These are phyloP conservation scores for Leishmania major DNA, from an alignment of 208 protist species.

Conservation along the genomic window DNA sequence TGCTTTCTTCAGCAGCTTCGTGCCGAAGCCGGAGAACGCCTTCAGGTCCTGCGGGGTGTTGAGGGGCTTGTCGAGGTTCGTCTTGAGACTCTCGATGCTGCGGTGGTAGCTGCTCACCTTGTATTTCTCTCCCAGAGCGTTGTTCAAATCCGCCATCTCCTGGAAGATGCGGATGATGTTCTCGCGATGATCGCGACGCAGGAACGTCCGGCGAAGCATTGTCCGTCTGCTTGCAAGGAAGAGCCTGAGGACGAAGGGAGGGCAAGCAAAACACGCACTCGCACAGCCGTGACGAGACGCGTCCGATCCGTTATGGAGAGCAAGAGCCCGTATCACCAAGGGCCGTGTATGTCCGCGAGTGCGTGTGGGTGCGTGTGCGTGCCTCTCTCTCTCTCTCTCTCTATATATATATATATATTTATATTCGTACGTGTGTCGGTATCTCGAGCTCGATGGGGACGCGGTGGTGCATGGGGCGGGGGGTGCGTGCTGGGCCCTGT, in stretches of 20 bases:
- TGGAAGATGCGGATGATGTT: constrained; percentile 91
- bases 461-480: background rate
- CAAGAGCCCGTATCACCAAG: background rate
- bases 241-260: background rate
- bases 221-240: background rate
- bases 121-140: constrained; percentile 88
- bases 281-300: background rate
- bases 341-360: background rate
- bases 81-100: constrained; percentile 84
- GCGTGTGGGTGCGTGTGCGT: background rate
- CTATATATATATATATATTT: background rate
- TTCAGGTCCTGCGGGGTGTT: constrained; percentile 69
- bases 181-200: constrained; percentile 69
- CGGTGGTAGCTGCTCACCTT: constrained; percentile 86
- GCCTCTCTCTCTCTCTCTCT: background rate
- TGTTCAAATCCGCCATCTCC: constrained; percentile 90
- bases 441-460: background rate
- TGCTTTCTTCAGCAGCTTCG: constrained; percentile 87
- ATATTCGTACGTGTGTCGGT: constrained; percentile 6
- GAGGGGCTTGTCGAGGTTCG: constrained; percentile 81
- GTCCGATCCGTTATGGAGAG: background rate
- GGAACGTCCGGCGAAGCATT: constrained; percentile 71
- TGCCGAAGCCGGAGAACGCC: constrained; percentile 78
- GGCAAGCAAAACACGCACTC: background rate
- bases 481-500: background rate